Evolutionary conservation across 2,329 filamentous ascomycete genomes (phyloP), one percentile per base, ranked within the genome.

Genomic region (Sphaerostilbella broomeana): DNA sequence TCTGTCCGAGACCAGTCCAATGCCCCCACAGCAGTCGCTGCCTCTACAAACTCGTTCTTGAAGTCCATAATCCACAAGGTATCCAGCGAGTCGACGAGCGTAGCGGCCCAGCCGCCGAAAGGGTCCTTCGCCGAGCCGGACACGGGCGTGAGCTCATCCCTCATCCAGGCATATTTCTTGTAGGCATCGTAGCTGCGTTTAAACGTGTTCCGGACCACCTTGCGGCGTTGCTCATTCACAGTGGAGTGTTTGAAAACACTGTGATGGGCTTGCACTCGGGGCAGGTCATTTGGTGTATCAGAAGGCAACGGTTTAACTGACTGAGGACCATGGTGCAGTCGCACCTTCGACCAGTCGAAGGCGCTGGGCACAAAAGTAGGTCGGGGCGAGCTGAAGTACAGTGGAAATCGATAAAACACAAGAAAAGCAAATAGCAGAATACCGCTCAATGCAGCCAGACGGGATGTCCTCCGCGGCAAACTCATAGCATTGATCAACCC

Each of bases 61-160:
- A 81, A 54, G 9, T 59, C 75, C 76, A 81, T 79, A 33, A 82
- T 80, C 67, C 70, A 74, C 2, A 82, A 65, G 0, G 76, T 78
- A 42, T 81, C 77, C 29, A 82, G 59, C 0, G 69, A 62, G 51
- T 82, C 78, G 22, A 82, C 70, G 31, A 81, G 55, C 0, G 76
- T 78, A 8, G 75, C 76, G 1, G 68, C 75, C 68, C 73, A 77
- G 18, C 70, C 69, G 4, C 72, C 71, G 52, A 75, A 75, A 1
- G 60, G 59, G 41, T 72, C 66, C 44, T 65, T 70, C 9, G 55
- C 62, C 5, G 55, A 51, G 19, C 66, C 70, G 15, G 64, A 63
- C 4, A 77, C 55, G 5, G 73, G 73, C 36, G 57, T 54, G 12
- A 77, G 54, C 55, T 77, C 74, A 45, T 77, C 73, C 19, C 63